phyloP scores from a whole-genome alignment of 1,139 yeast genomes.

The Diutina sp. region DNA sequence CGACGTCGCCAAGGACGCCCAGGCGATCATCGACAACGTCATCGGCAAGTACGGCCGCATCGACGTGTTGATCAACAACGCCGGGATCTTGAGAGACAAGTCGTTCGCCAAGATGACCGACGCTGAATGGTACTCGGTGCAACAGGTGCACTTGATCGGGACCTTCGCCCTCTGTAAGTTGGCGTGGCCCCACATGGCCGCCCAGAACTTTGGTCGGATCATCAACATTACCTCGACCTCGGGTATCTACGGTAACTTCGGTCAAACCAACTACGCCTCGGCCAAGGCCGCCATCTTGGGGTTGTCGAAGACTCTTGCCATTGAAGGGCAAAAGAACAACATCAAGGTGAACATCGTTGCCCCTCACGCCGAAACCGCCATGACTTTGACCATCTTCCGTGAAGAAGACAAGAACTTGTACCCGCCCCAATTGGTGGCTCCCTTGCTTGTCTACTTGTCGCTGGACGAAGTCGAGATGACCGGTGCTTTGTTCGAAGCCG shows the following conservation, averaged over 20 bases:
- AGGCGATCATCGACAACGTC: conserved; percentile 69
- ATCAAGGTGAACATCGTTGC: conserved; percentile 79
- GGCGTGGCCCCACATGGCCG: conserved; percentile 68
- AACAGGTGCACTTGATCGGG: conserved; percentile 74
- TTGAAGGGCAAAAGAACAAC: conserved; percentile 75
- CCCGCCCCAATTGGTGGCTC: conserved; percentile 87
- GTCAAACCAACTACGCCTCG: conserved; percentile 92
- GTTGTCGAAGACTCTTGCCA: conserved; percentile 71
- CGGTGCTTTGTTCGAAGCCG: conserved; percentile 48
- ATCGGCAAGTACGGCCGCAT: conserved; percentile 68
- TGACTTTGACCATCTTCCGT: conserved; percentile 81
- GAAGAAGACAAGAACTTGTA: conserved; percentile 68
- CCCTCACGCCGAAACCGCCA: conserved; percentile 96
- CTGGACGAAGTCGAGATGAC: conserved; percentile 59
- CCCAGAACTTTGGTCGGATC: conserved; percentile 72
- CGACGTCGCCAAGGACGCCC: conserved; percentile 71
- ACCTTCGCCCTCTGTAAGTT: conserved; percentile 75
- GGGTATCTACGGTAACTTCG: conserved; percentile 95
- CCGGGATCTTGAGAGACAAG: conserved; percentile 88
- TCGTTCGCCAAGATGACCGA: conserved; percentile 79
- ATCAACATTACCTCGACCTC: conserved; percentile 90
- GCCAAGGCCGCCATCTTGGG: conserved; percentile 89
- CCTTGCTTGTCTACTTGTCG: conserved; percentile 67
- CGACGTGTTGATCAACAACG: conserved; percentile 82
- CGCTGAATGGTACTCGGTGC: conserved; percentile 72